phyloP scores from a whole-genome alignment of 345 rosid genomes.

The Raphanus sativus region DNA sequence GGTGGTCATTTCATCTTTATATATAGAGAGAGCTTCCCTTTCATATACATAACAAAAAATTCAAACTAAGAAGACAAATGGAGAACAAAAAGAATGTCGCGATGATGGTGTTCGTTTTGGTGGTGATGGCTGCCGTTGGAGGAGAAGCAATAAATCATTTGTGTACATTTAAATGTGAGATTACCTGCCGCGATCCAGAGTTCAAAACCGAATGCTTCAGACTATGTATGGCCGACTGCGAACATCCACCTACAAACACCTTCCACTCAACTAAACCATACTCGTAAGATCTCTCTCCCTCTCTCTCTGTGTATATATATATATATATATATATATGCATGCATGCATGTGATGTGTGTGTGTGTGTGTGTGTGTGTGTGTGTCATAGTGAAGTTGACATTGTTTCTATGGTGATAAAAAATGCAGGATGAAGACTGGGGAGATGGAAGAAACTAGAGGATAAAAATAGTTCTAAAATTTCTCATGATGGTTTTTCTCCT shows the following conservation, averaged over 20 bases:
- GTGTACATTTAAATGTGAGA: not conserved
- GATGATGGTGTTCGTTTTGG: not conserved
- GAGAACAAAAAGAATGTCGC: not conserved
- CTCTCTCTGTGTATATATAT: not conserved
- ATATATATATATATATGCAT: not conserved
- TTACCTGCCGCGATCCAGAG: not conserved
- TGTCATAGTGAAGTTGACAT: not conserved
- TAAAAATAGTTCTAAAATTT: not conserved
- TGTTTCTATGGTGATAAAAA: not conserved
- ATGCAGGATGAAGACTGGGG: not conserved
- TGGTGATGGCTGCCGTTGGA: not conserved
- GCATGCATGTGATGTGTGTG: not conserved
- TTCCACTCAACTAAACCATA: not conserved
- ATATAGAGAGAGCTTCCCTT: not conserved
- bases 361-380: not conserved
- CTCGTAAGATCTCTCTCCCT: not conserved
- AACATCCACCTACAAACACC: not conserved
- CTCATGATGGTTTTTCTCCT: not conserved
- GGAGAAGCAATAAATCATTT: conserved; percentile 4
- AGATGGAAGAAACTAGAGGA: not conserved
- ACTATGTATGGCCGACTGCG: not conserved
- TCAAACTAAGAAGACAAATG: not conserved
- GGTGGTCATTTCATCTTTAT: not conserved
- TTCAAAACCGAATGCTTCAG: not conserved
- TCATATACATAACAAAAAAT: not conserved